Evolutionary conservation across 2,329 filamentous ascomycete genomes (phyloP), one percentile per base, ranked within the genome.

Genomic region (Fusarium acutatum): DNA sequence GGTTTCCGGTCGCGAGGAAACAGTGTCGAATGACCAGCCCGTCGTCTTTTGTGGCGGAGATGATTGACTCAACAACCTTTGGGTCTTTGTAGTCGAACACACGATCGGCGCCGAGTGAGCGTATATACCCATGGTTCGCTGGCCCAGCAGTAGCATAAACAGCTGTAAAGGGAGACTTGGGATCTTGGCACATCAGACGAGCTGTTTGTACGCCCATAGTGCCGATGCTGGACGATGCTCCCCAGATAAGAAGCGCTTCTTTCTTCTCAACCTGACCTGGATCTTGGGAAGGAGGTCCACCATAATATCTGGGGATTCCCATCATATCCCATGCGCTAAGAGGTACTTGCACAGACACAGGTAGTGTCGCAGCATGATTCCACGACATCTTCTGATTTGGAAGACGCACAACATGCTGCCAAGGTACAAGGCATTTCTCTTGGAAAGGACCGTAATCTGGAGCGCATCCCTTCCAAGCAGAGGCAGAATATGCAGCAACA

Each of bases 401-500:
- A 60, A 86, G 76, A 8, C 80, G 75, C 26, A 81, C 58, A 10
- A 73, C 82, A 54, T 86, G 83, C 64, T 83, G 81, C 77, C 82
- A 85, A 6, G 82, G 82, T 7, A 86, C 77, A 17, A 86, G 75
- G 7, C 81, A 84, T 2, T 75, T 75, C 46, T 85, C 82, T 60
- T 87, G 85, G 50, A 86, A 87, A 12, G 78, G 79, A 41, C 88
- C 85, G 69, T 88, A 86, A 76, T 88, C 79, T 6, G 84, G 82
- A 28, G 82, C 75, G 26, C 81, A 84, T 14, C 80, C 80, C 40
- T 78, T 85, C 83, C 85, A 88, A 26, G 83, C 71, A 0, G 77
- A 79, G 8, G 81, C 79, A 0, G 82, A 78, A 54, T 82, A 84
- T 20, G 83, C 84, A 3, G 81, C 80, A 5, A 86, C 73, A 4